These are phyloP conservation scores for Craterostigma plantagineum DNA, from an alignment of 257 asterid genomes.

Conservation along the genomic window DNA sequence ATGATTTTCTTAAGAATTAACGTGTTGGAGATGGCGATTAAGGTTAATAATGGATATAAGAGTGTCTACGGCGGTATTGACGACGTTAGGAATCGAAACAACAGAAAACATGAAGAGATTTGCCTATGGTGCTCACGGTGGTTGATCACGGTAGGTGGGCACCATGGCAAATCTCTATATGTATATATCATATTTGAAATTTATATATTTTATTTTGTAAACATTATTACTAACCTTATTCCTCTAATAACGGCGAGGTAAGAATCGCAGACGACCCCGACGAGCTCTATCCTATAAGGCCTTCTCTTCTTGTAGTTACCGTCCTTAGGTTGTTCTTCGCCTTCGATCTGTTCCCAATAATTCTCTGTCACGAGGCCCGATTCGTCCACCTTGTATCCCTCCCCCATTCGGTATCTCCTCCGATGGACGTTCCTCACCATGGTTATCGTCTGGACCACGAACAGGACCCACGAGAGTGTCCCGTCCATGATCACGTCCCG, in stretches of 20 bases:
- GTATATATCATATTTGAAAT: too few relatives aligned
- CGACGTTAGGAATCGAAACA: too few relatives aligned
- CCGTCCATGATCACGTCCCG: conserved; percentile 93
- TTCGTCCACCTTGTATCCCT: conserved; percentile 45
- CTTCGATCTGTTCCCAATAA: conserved; percentile 81
- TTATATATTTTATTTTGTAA: too few relatives aligned
- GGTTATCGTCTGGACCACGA: conserved; percentile 79
- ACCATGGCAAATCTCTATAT: too few relatives aligned
- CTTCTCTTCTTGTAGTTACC: conserved; percentile 34
- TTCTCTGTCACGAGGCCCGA: conserved; percentile 54
- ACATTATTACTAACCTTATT: conserved; percentile 52
- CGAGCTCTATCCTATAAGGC: conserved; percentile 77
- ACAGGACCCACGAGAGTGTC: conserved; percentile 81
- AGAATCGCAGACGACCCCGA: conserved; percentile 83
- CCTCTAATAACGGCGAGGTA: conserved; percentile 81
- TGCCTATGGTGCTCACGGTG: too few relatives aligned
- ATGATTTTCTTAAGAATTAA: too few relatives aligned
- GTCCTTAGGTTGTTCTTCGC: conserved; percentile 47
- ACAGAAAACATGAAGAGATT: too few relatives aligned
- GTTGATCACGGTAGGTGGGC: too few relatives aligned
- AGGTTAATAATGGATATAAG: too few relatives aligned
- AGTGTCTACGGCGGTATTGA: too few relatives aligned
- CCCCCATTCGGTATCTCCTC: conserved; percentile 73
- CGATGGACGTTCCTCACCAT: conserved; percentile 87
- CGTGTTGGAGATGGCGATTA: too few relatives aligned